Base-by-base conservation (phyloP, 257 asterid species). In the Coffea eugenioides region DNA sequence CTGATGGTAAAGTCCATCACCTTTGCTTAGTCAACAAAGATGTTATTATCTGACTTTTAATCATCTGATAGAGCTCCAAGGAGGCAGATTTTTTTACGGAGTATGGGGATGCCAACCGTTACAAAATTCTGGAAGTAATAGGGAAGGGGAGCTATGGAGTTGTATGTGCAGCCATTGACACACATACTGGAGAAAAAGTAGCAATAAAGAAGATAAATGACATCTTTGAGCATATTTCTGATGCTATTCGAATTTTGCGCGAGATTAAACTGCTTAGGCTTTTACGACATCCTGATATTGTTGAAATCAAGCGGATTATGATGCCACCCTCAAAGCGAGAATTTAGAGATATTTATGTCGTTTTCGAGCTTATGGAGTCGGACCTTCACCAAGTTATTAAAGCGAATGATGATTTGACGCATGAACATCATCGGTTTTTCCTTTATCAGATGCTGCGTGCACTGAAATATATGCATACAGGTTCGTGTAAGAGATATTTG, bases 61-160 rank as follows among this genome's bases (percentile, higher is more conserved):
- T 77, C 46, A 73, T 84, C 66, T 64, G 68, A 73, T 91, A 94
- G 98, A 81, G 80, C 82, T 59, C 90, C 15, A 92, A 90, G 87
- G 95, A 90, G 80, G 70, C 77, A 8, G 97, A 94, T 11, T 94
- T 92, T 81, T 94, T 94, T 75, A 90, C 95, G 0, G 98, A 90
- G 85, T 92, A 92, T 80, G 98, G 97, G 52, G 98, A 92, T 74
- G 97, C 97, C 45, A 92, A 87, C 79, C 81, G 97, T 80, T 94
- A 94, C 86, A 92, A 91, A 80, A 94, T 92, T 82, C 82, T 92
- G 85, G 98, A 94, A 85, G 90, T 94, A 61, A 85, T 94, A 72
- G 97, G 98, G 75, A 94, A 91, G 81, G 97, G 98, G 69, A 94
- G 98, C 86, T 94, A 94, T 87, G 98, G 98, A 80, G 97, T 94